Base-by-base conservation (phyloP, 352 stramenopile species). In the Pythium phragmitis region DNA sequence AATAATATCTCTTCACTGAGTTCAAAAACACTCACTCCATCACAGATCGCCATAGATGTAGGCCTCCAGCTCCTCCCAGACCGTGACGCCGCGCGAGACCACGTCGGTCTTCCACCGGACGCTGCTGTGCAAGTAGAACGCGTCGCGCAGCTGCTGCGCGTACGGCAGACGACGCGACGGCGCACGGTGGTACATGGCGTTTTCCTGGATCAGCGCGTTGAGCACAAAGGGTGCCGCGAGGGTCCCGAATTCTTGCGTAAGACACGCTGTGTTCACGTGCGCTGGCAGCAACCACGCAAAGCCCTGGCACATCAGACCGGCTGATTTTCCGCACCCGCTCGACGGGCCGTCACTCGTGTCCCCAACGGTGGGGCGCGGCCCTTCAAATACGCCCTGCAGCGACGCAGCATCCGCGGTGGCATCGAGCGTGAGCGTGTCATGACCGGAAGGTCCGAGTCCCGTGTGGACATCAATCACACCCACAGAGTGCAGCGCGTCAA, bases 401-500 rank as follows among this genome's bases (percentile, higher is more conserved):
- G 33, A 16, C 13, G 14, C 16, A 19, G 36, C 3, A 36, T 63
- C 11, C 71, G 70, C n/a, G 42, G 28, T 2, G 53, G 17, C 52
- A 61, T 67, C 39, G 13, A 88, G 47, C 57, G 88, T 73, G 6
- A 91, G 65, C 34, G 79, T 91, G 26, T 72, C 65, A 16, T 68
- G 34, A 11, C 82, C 86, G 28, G 77, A 48, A 12, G 73, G 58
- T 3, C 94, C 95, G 34, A 98, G 74, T 3, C 95, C 95, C 0
- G 95, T 98, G 71, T 98, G 95, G 12, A 98, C 89, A 69, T 98
- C 93, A 58, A 98, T 79, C 76, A 97, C 89, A 4, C 68, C 81
- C 41, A 91, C 65, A 16, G 7, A 97, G 89, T 7, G 66, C 79
- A 87, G 21, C 4, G 26, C 21, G 3, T 60, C 63, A 8, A 89